A percentile compares a stretch with the other conserved stretches of the same genome.
Conservation (phyloP, 139 green algal genomes). For the Chlorella sorokiniana region DNA sequence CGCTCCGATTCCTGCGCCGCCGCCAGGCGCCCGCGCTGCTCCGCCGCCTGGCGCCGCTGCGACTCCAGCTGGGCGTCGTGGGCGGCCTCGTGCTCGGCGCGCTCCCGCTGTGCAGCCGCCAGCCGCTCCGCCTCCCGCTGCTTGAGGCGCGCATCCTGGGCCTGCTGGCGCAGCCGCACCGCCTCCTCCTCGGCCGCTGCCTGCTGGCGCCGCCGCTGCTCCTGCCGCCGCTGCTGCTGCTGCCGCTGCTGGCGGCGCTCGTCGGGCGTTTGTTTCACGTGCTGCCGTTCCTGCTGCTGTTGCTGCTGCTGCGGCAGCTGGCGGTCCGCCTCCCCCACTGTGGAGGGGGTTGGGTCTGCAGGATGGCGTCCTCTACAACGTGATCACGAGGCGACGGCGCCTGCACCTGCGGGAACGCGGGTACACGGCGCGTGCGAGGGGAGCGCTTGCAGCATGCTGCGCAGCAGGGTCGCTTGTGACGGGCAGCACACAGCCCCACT, state of each 20-base stretch:
- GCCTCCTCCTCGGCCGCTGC: neutral
- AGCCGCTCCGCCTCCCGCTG: neutral
- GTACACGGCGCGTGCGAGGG: neutral
- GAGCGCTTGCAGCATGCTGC: neutral
- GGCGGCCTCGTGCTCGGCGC: neutral
- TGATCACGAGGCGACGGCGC: neutral
- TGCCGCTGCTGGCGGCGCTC: neutral
- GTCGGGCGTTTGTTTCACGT: neutral
- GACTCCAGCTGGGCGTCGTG: neutral
- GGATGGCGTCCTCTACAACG: neutral
- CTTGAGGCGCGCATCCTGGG: neutral
- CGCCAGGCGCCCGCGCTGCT: neutral
- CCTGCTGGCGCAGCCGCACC: neutral
- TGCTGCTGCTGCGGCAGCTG: neutral
- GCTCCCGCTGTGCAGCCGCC: neutral
- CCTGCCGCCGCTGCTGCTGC: neutral
- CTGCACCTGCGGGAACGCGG: neutral
- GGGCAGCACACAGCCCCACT: no score
- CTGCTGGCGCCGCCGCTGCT: neutral
- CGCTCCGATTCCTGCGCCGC: neutral
- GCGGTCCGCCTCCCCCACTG: neutral
- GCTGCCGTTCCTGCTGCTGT: no score
- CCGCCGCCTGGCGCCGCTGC: neutral
- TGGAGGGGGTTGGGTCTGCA: neutral
- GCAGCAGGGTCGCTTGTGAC: no score